Evolutionary conservation across 495 filamentous ascomycete genomes (phyloP), one percentile per base, ranked within the genome.

Genomic region (Penicillium maclennaniae): DNA sequence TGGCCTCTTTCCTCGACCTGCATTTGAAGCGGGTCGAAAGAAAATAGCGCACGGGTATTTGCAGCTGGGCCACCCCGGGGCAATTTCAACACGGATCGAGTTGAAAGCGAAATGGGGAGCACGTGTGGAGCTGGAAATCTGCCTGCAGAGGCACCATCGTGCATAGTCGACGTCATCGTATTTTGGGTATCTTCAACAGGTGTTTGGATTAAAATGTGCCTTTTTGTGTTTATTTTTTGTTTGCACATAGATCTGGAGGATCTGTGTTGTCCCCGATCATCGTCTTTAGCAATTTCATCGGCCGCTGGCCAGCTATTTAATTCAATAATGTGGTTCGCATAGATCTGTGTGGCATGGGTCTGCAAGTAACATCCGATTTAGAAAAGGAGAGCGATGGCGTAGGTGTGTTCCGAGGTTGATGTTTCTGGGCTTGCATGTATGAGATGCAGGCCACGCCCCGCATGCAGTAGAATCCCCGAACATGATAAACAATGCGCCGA

Each of bases 41-140:
- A 6, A 20, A 27, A n/a, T n/a, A n/a, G 47, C 52, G 52, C 52
- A 55, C 52, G 48, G 38, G 14, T 55, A 43, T 56, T 60, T 60
- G 53, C 53, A 17, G 45, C 45, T 53, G 49, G 58, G 58, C 49
- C 49, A 51, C 46, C 45, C 45, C 27, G 9, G 7, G 21, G 2
- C 34, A 40, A 27, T 34, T 34, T 45, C 34, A 45, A 49, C 39
- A n/a, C 31, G 40, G 31, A 21, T 51, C 34, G 40, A 42, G 40
- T 40, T 19, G 25, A 16, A 26, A 28, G 19, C 10, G 31, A 34
- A 34, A 14, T 3, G 31, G 31, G 31, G 14, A 34, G 10, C 31
- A 34, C 31, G 31, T 34, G 31, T 34, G 31, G 31, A 34, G 9
- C 31, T 34, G 8, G 31, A 3, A 12, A 34, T 7, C 7, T 12